phyloP scores from a whole-genome alignment of 805 yeast species.

The Pichia occidentalis region DNA sequence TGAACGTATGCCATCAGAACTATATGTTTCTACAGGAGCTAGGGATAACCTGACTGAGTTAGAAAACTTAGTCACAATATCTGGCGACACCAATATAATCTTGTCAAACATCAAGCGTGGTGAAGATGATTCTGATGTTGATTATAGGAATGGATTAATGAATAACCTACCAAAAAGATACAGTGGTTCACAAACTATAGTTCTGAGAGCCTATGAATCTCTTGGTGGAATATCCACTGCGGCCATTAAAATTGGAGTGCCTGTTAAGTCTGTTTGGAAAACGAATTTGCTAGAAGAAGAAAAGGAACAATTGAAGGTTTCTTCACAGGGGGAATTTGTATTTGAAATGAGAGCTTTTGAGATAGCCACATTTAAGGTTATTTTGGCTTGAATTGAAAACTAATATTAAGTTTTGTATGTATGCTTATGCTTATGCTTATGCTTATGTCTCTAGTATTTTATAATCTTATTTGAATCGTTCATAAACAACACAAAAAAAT shows the following conservation, averaged over 20 bases:
- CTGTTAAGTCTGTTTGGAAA: constrained; percentile 42
- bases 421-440: no score
- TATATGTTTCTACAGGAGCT: constrained; percentile 11
- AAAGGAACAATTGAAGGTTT: constrained; percentile 32
- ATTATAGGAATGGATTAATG: constrained; percentile 32
- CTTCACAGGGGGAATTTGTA: constrained; percentile 25
- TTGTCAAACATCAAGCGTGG: constrained; percentile 79
- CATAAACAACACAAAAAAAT: not conserved
- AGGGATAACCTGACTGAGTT: constrained; percentile 2
- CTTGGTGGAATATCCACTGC: constrained; percentile 74
- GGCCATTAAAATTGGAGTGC: constrained; percentile 35
- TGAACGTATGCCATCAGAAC: constrained; percentile 32
- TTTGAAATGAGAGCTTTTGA: constrained; percentile 69
- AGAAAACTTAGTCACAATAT: constrained; percentile 23
- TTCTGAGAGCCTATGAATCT: constrained; percentile 78
- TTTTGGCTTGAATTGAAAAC: constrained; percentile 29
- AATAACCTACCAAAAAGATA: constrained; percentile 36
- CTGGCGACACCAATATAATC: constrained; percentile 55
- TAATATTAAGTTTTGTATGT: no score
- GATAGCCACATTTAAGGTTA: constrained; percentile 55
- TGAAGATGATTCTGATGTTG: constrained; percentile 66
- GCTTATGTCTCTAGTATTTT: no score
- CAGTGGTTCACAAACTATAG: constrained; percentile 43
- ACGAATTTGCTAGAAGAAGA: constrained; percentile 57
- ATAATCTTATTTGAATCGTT: constrained; percentile 1